Evolutionary conservation across 140 eudicot genomes (phyloP).

Genomic region (Ambrosia hybrid): DNA sequence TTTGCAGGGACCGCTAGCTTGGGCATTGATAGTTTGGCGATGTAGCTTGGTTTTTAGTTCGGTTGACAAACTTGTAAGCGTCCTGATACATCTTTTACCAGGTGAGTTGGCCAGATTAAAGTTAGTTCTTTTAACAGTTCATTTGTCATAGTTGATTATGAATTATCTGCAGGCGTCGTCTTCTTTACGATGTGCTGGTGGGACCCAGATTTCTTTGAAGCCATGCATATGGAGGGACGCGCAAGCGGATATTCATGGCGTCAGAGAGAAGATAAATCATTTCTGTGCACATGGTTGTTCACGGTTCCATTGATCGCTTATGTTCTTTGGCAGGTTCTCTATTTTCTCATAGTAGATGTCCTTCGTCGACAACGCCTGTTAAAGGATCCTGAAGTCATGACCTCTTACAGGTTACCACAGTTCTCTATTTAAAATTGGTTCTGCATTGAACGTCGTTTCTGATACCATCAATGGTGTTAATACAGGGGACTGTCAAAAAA

Average conservation of each 20-base stretch:
- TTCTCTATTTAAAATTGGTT: background rate
- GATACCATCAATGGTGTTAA: slow-evolving; percentile 3
- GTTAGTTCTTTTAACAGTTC: slow-evolving; percentile 3
- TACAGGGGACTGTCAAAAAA: slow-evolving; percentile 88
- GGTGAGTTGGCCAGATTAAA: slow-evolving; percentile 51
- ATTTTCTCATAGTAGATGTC: slow-evolving; percentile 85
- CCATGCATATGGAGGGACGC: slow-evolving; percentile 85
- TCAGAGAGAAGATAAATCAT: slow-evolving; percentile 57
- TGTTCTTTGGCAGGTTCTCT: slow-evolving; percentile 77
- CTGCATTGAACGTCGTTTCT: background rate
- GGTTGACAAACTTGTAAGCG: slow-evolving; percentile 90
- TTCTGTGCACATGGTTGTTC: slow-evolving; percentile 92
- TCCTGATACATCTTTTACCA: slow-evolving; percentile 95
- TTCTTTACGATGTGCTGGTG: slow-evolving; percentile 98
- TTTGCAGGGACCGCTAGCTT: slow-evolving; percentile 90
- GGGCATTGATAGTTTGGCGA: slow-evolving; percentile 98
- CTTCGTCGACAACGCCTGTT: slow-evolving; percentile 87
- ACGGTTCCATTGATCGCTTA: slow-evolving; percentile 88
- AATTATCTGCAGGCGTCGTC: slow-evolving; percentile 62
- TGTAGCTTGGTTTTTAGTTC: slow-evolving; percentile 96
- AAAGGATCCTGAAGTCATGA: slow-evolving; percentile 98
- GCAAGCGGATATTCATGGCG: slow-evolving; percentile 81
- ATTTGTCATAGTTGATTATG: background rate
- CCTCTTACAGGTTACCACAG: slow-evolving; percentile 81
- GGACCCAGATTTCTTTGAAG: slow-evolving; percentile 83